Conservation (phyloP, 441 rosid species). For the Adansonia gregorii region DNA sequence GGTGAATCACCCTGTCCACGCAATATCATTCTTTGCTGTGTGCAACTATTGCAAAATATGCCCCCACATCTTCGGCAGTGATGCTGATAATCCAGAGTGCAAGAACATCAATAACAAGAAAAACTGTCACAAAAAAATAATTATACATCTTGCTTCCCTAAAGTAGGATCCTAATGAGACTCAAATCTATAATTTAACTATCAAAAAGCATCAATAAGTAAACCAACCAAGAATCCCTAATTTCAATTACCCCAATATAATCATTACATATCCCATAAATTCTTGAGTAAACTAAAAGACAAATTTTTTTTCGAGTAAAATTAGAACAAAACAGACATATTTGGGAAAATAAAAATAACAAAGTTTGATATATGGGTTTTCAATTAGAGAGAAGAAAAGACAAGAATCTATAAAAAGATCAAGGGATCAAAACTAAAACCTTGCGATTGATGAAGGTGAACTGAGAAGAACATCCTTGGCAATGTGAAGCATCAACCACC, state of each 20-base stretch:
- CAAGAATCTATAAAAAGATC: background rate
- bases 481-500: constrained; percentile 90
- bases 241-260: constrained; percentile 15
- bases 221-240: constrained; percentile 15
- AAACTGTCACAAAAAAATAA: background rate
- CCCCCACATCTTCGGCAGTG: constrained; percentile 97
- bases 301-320: background rate
- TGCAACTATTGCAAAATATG: constrained; percentile 74
- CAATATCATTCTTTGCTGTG: constrained; percentile 73
- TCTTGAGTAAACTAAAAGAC: background rate
- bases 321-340: background rate
- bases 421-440: constrained; percentile 43
- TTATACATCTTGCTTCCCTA: background rate
- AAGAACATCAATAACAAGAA: background rate
- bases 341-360: background rate
- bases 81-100: constrained; percentile 55
- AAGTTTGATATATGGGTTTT: constrained; percentile 28
- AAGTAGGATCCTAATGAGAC: background rate
- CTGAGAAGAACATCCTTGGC: constrained; percentile 94
- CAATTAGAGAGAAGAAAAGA: constrained; percentile 2
- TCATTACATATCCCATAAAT: constrained; percentile 2
- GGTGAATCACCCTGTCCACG: constrained; percentile 94
- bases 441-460: constrained; percentile 98
- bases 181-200: background rate
- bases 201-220: background rate